Conservation (phyloP, 2,329 filamentous ascomycete species). For the Amauroascus verrucosus region DNA sequence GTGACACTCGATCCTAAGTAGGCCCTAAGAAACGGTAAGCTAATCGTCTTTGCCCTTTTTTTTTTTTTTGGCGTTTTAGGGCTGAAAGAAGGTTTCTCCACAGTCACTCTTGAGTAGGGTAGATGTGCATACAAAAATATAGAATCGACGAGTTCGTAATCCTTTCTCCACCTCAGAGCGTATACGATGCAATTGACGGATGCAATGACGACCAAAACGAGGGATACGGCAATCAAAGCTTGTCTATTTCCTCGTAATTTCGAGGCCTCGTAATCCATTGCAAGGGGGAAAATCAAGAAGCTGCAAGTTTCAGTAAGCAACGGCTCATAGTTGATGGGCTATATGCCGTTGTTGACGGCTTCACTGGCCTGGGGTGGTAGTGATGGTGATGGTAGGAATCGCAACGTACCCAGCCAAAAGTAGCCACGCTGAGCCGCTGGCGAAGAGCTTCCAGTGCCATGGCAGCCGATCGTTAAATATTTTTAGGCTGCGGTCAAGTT, state of each 20-base stretch:
- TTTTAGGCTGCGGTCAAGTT: conserved; percentile 13
- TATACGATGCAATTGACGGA: conserved; percentile 22
- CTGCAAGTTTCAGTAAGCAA: conserved; percentile 15
- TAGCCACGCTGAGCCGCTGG: conserved; percentile 21
- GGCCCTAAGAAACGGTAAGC: conserved; percentile 11
- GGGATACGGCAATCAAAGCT: conserved; percentile 21
- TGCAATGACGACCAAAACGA: conserved; percentile 22
- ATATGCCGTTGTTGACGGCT: not conserved
- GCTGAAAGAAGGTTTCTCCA: not conserved
- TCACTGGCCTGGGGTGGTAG: too few species aligned
- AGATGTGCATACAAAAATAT: conserved; percentile 24
- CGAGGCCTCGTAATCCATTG: conserved; percentile 20
- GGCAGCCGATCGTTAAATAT: conserved; percentile 15
- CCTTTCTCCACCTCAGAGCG: conserved; percentile 19
- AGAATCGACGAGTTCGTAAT: conserved; percentile 22
- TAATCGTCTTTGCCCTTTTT: too few species aligned
- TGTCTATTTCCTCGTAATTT: conserved; percentile 19
- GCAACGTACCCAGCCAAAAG: conserved; percentile 26
- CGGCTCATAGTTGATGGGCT: not conserved
- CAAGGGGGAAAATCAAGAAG: conserved; percentile 25
- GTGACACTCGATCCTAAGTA: conserved; percentile 24
- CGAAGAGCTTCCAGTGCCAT: conserved; percentile 23
- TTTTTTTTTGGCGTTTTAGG: too few species aligned
- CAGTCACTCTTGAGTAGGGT: not conserved
- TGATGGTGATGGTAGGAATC: too few species aligned